phyloP scores from a whole-genome alignment of 805 yeast genomes.

The Danielia reshetovae region DNA sequence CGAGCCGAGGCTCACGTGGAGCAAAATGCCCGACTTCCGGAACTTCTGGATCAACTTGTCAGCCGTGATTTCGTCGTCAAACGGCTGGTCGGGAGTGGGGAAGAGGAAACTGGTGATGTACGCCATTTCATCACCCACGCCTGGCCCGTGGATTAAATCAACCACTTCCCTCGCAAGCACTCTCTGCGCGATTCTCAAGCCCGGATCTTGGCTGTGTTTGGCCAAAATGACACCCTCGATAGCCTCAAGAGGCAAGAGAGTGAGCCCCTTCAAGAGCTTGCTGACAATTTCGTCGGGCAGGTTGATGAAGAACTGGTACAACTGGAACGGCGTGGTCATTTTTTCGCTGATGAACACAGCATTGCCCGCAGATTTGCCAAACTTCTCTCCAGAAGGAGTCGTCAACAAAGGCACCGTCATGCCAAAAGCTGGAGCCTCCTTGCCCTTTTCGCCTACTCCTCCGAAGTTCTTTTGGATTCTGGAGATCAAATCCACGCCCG shows the following conservation, averaged over 20 bases:
- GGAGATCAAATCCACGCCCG: conserved; percentile 84
- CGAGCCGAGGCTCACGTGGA: conserved; percentile 25
- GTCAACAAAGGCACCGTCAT: conserved; percentile 87
- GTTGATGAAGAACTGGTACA: conserved; percentile 83
- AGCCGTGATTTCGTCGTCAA: conserved; percentile 42
- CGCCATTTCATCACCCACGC: conserved; percentile 65
- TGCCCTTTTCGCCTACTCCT: conserved; percentile 1
- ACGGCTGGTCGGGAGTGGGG: conserved; percentile 50
- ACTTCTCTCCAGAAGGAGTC: conserved; percentile 85
- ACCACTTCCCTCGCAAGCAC: conserved; percentile 80
- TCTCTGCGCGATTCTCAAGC: conserved; percentile 67
- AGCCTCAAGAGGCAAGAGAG: conserved; percentile 63
- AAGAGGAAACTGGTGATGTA: conserved; percentile 65
- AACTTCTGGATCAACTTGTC: conserved; percentile 55
- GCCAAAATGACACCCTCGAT: conserved; percentile 49
- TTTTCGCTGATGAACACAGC: conserved; percentile 80
- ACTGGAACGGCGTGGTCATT: conserved; percentile 74
- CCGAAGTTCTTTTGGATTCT: conserved; percentile 38
- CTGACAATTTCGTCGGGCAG: conserved; percentile 73
- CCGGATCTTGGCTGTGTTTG: conserved; percentile 57
- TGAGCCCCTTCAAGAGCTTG: conserved; percentile 68
- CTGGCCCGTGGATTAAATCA: conserved; percentile 82
- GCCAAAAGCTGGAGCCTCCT: conserved; percentile 48
- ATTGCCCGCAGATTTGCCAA: conserved; percentile 96
- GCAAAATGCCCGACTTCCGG: conserved; percentile 52